Conservation (phyloP, 352 stramenopile genomes). For the Phytophthora pinifolia region DNA sequence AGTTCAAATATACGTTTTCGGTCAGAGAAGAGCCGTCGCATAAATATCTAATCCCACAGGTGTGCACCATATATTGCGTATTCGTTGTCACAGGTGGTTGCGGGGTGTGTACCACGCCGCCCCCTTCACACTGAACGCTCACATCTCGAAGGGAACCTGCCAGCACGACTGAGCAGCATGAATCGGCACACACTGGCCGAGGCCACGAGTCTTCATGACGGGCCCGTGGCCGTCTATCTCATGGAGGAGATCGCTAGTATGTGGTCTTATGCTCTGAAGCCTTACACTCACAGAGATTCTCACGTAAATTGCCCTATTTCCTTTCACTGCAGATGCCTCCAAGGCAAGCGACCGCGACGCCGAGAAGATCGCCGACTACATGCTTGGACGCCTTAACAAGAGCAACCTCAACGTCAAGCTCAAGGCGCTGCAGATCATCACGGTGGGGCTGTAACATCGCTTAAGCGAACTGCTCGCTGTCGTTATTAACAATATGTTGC, state of each 20-base stretch:
- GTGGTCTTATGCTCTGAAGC: conserved; percentile 13
- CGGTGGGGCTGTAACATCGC: conserved; percentile 37
- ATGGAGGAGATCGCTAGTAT: conserved; percentile 85
- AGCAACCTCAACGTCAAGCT: conserved; percentile 86
- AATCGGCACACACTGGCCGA: conserved; percentile 80
- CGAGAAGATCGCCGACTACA: conserved; percentile 80
- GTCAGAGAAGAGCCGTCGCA: no score
- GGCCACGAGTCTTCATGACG: conserved; percentile 84
- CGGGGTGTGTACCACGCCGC: background rate
- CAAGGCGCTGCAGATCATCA: conserved; percentile 86
- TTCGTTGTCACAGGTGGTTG: no score
- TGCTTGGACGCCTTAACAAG: conserved; percentile 74
- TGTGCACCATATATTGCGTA: no score
- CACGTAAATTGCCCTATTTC: background rate
- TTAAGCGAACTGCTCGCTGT: background rate
- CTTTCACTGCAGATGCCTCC: conserved; percentile 41
- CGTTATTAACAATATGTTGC: conserved; percentile 10
- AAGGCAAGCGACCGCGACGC: conserved; percentile 64
- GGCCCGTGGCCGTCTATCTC: conserved; percentile 76
- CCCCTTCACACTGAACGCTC: conserved; percentile 18
- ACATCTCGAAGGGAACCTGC: background rate
- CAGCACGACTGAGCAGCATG: conserved; percentile 36
- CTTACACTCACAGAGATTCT: background rate
- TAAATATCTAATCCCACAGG: no score
- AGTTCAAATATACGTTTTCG: no score